Evolutionary conservation across 78 protist species (phyloP), one percentile per base, ranked within the genome.

Genomic region (Dictyostelium intermedium): DNA sequence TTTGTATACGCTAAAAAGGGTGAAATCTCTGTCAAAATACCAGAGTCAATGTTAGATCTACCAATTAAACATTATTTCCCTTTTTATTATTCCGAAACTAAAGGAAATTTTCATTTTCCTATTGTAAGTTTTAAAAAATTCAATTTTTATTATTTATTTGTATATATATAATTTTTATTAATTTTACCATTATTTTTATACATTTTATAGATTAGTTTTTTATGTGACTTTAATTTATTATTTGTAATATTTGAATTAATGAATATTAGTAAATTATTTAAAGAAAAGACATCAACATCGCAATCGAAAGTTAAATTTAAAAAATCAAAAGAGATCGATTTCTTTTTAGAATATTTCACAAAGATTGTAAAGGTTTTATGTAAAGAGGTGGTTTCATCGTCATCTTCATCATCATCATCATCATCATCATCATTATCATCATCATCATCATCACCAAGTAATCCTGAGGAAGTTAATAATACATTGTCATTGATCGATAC

Each of bases 61-160:
- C 41, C 47, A 18, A 32, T 74, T 34, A 60, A 53, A 53, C 34
- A 76, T 34, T 80, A 69, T 39, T 89, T 45, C 79, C 87, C 94
- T 20, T 50, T 89, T 9, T 70, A 87, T 20, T 89, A 69, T 80
- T 30, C 60, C 0, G 87, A 78, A 70, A 14, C 74, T 2, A 74
- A 87, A 80, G 27, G 25, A 32, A 70, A 34, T 14, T 66, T 80
- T 89, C 47, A 23, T 66, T 56, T 80, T 25, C 94, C 94, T 69
- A 27, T 89, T 69, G 94, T 89, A 89, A 45, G 94, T 80, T 10
- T 25, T 50, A n/a, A n/a, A n/a, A n/a, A n/a, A n/a, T n/a, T n/a
- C n/a, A n/a, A 30, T 47, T 23, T 66, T 1, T 20, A 72, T 39
- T 39, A 39, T 39, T 39, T 39, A 39, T 73, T 16, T 10, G 6